Conservation (phyloP, 2,329 filamentous ascomycete genomes). For the Penicillium sp. region DNA sequence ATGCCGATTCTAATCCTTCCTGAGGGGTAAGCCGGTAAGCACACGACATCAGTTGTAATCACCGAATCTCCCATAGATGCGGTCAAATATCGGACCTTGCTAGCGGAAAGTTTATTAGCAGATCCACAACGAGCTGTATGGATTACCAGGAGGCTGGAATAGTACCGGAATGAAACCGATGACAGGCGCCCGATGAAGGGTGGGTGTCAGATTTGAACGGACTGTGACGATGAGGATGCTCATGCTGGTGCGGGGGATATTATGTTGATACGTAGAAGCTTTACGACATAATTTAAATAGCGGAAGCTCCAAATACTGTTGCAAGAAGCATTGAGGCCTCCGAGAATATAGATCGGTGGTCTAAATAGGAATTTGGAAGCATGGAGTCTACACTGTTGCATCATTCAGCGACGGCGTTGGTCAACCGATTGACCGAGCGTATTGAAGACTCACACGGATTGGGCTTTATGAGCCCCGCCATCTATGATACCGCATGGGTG, state of each 20-base stretch:
- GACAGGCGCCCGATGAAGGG: not conserved
- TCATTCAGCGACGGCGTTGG: not conserved
- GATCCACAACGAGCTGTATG: not conserved
- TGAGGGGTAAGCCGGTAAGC: not conserved
- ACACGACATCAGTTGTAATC: not conserved
- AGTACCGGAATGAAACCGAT: not conserved
- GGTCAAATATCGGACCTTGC: not conserved
- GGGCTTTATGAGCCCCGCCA: slow-evolving; percentile 1
- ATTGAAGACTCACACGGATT: not conserved
- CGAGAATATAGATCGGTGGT: not conserved
- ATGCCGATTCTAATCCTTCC: not conserved
- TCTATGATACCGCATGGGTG: slow-evolving; percentile 40
- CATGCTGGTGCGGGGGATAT: not conserved
- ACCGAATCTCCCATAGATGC: not conserved
- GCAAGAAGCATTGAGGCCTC: not conserved
- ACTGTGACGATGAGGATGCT: not conserved
- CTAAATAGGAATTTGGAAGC: not conserved
- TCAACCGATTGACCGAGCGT: slow-evolving; percentile 1
- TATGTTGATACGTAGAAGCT: not conserved
- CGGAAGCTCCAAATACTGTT: not conserved
- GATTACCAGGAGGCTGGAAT: not conserved
- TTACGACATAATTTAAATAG: not conserved
- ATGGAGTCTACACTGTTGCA: not conserved
- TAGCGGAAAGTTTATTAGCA: not conserved
- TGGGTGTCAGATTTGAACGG: not conserved